phyloP scores from a whole-genome alignment of 805 yeast genomes.

The Yamadazyma laniorum region DNA sequence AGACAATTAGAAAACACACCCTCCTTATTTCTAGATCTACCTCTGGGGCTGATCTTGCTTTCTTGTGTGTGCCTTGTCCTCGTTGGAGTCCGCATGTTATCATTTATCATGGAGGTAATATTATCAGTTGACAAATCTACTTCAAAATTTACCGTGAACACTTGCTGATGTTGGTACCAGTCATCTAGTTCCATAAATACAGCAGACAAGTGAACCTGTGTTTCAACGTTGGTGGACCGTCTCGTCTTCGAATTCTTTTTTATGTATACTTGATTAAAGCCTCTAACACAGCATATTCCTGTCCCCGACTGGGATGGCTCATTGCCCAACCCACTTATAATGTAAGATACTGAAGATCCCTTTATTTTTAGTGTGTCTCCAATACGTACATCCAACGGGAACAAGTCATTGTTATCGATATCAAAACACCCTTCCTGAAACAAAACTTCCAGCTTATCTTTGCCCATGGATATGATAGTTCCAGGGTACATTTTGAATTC shows the following conservation, averaged over 20 bases:
- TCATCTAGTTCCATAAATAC: slow-evolving; percentile 40
- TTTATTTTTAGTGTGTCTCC: slow-evolving; percentile 52
- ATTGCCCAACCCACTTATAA: slow-evolving; percentile 45
- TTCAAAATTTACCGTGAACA: slow-evolving; percentile 19
- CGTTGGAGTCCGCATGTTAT: slow-evolving; percentile 14
- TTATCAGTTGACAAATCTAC: slow-evolving; percentile 19
- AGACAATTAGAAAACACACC: slow-evolving; percentile 18
- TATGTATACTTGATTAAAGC: slow-evolving; percentile 51
- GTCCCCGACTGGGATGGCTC: slow-evolving; percentile 15
- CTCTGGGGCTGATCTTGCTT: slow-evolving; percentile 1
- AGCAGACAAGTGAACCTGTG: slow-evolving; percentile 26
- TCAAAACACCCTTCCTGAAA: slow-evolving; percentile 38
- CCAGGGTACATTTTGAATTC: slow-evolving; percentile 54
- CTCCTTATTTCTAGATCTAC: neutral
- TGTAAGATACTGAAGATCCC: slow-evolving; percentile 27
- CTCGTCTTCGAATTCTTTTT: slow-evolving; percentile 11
- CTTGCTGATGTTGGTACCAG: slow-evolving; percentile 39
- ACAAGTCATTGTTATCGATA: slow-evolving; percentile 38
- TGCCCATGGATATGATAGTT: slow-evolving; percentile 24
- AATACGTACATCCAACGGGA: slow-evolving; percentile 51
- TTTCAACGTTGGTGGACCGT: slow-evolving; percentile 14
- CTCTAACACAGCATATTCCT: slow-evolving; percentile 55
- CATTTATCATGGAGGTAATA: slow-evolving; percentile 6
- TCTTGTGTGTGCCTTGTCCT: slow-evolving; percentile 14
- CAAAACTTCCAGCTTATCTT: slow-evolving; percentile 32